A percentile compares a stretch with the other conserved stretches of the same genome.
phyloP scores from a whole-genome alignment of 192 early-diverging fungal genomes.

The Rhizophlyctis rosea region DNA sequence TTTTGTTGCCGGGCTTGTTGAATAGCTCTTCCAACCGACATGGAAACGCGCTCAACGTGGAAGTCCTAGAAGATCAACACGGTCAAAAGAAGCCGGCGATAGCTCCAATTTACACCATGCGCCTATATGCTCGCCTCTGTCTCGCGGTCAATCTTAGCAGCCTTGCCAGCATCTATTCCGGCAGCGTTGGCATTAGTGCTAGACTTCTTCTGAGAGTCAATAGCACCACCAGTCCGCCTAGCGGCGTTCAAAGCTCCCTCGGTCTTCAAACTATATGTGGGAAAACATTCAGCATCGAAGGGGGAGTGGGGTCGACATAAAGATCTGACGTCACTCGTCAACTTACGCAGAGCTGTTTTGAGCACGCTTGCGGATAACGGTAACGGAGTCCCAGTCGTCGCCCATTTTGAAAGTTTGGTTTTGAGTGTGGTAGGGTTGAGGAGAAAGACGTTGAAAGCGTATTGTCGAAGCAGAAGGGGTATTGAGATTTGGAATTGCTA shows the following conservation, averaged over 20 bases:
- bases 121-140: conserved; percentile 80
- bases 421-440: background rate
- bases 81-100: background rate
- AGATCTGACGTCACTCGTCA: background rate
- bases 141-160: conserved; percentile 85
- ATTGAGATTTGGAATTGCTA: background rate
- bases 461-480: background rate
- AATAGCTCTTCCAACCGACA: conserved; percentile 78
- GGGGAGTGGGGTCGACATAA: background rate
- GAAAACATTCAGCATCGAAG: background rate
- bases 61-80: conserved; percentile 41
- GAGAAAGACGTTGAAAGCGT: background rate
- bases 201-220: conserved; percentile 75
- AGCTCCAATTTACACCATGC: background rate
- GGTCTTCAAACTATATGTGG: conserved; percentile 49
- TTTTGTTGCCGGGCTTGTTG: conserved; percentile 74
- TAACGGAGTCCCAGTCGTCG: conserved; percentile 68
- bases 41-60: conserved; percentile 53
- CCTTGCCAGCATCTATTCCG: conserved; percentile 50
- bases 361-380: conserved; percentile 76
- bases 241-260: conserved; percentile 72
- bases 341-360: conserved; percentile 41
- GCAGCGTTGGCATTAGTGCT: conserved; percentile 27
- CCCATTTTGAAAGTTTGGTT: conserved; percentile 12
- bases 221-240: conserved; percentile 63